Evolutionary conservation across 108 stramenopile genomes (phyloP).

Genomic region (Nitzschia sp.): DNA sequence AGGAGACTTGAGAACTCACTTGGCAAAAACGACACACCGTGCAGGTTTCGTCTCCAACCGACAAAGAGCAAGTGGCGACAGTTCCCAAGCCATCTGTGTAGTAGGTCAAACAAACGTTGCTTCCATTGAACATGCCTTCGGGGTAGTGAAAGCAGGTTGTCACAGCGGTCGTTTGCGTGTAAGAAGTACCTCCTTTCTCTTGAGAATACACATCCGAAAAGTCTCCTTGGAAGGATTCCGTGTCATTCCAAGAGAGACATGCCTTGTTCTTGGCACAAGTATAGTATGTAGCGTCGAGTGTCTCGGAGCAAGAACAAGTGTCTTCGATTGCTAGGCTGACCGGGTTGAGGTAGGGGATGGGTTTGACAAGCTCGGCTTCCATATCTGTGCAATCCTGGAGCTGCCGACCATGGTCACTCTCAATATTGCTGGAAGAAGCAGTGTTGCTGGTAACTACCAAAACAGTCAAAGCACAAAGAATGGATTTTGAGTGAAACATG

Average conservation of each 20-base stretch:
- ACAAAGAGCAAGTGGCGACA: slow-evolving; percentile 6
- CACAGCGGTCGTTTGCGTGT: not conserved
- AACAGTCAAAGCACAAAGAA: no score
- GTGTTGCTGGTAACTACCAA: no score
- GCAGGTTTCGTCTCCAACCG: slow-evolving; percentile 11
- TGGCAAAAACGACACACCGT: slow-evolving; percentile 12
- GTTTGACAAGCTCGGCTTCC: not conserved
- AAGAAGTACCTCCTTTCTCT: not conserved
- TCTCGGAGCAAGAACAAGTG: slow-evolving; percentile 9
- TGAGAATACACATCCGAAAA: slow-evolving; percentile 4
- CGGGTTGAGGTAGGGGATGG: not conserved
- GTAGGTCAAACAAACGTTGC: slow-evolving; percentile 6
- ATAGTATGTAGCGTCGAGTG: not conserved
- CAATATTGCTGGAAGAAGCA: no score
- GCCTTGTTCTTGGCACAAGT: slow-evolving; percentile 1
- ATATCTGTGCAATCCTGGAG: slow-evolving; percentile 8
- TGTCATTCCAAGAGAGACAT: slow-evolving; percentile 5
- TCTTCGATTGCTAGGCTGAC: slow-evolving; percentile 1
- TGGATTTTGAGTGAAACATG: no score
- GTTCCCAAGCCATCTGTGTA: slow-evolving; percentile 6
- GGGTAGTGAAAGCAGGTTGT: slow-evolving; percentile 7
- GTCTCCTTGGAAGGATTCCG: slow-evolving; percentile 1
- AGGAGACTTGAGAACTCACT: not conserved
- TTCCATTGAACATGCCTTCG: slow-evolving; percentile 5
- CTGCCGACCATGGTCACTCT: not conserved